Evolutionary conservation across 1,139 yeast species (phyloP).

Genomic region (Yamadazyma friedrichii): DNA sequence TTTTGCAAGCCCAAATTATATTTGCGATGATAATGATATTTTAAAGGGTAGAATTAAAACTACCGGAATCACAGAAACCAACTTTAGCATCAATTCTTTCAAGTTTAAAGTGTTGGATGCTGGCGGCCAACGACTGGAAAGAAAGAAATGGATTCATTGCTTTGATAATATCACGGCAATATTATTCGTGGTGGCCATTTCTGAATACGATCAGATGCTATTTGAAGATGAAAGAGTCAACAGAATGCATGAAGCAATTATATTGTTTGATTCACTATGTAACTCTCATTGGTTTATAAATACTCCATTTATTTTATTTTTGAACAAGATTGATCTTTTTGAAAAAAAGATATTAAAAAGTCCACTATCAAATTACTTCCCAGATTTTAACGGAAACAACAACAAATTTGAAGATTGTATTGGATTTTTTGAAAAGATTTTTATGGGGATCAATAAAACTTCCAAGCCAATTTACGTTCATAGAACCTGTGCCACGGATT

Average conservation of each 20-base stretch:
- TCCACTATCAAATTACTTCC: slow-evolving; percentile 67
- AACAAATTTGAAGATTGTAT: slow-evolving; percentile 66
- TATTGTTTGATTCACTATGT: slow-evolving; percentile 79
- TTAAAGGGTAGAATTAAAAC: slow-evolving; percentile 90
- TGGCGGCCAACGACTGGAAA: slow-evolving; percentile 94
- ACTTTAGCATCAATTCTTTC: slow-evolving; percentile 64
- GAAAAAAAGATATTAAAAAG: slow-evolving; percentile 64
- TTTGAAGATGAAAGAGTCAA: slow-evolving; percentile 90
- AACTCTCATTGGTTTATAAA: slow-evolving; percentile 82
- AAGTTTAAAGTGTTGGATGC: slow-evolving; percentile 85
- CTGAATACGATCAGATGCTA: slow-evolving; percentile 88
- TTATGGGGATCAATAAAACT: slow-evolving; percentile 60
- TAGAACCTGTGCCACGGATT: slow-evolving; percentile 95
- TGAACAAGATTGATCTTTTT: slow-evolving; percentile 85
- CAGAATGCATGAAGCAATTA: slow-evolving; percentile 87
- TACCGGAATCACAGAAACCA: slow-evolving; percentile 90
- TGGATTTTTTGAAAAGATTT: slow-evolving; percentile 64
- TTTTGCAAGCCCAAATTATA: slow-evolving; percentile 63
- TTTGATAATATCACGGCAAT: slow-evolving; percentile 91
- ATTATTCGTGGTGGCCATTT: slow-evolving; percentile 85
- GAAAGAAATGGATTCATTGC: slow-evolving; percentile 95
- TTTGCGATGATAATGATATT: slow-evolving; percentile 80
- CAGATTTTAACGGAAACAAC: slow-evolving; percentile 64
- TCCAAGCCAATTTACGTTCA: slow-evolving; percentile 83
- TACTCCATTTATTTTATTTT: slow-evolving; percentile 85